Base-by-base conservation (phyloP, 768 basidiomycete species). In the Terana coerulea region DNA sequence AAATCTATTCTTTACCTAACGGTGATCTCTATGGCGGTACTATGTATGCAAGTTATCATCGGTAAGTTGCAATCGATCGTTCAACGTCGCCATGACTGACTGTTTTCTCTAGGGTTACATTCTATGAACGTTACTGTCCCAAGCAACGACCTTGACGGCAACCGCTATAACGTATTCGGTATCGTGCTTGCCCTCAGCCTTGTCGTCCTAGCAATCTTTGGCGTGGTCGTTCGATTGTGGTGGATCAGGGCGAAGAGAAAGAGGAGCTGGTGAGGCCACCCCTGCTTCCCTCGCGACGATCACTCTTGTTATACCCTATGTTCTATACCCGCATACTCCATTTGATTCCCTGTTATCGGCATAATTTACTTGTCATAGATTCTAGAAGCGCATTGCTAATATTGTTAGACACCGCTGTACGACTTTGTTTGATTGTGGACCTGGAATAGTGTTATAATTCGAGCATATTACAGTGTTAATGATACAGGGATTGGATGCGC, bases 121-220 rank as follows among this genome's bases (percentile, higher is more conserved):
- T 86, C 87, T 3, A 69, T 83, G 64, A 95, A 97, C 61, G 59
- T 85, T 36, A 64, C 55, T 4, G 57, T 90, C 3, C 91, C 91
- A 0, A 64, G 63, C n/a, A 88, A 89, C 63, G 9, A 17, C 9
- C 58, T 63, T 3, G 64, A 55, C 14, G 69, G 71, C 12, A 26
- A 43, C 5, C 71, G 71, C 12, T 77, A 69, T 64, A 72, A 75
- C 61, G 71, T 73, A 19, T 92, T 91, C 21, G 70, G 87, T 24
- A 58, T 88, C 37, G 67, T 73, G 7, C 51, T 77, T 9, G 69
- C 75, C 5, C 55, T 75, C n/a, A 36, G 29, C 24, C 11, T 57
- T 22, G 24, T 76, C 12, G 71, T 86, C 30, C 64, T 79, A n/a
- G 59, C 63, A 19, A 59, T 65, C 1, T 83, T 78, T 59, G 58